These are phyloP conservation scores for Lotmaria passim DNA, from an alignment of 208 protist genomes.

Conservation along the genomic window DNA sequence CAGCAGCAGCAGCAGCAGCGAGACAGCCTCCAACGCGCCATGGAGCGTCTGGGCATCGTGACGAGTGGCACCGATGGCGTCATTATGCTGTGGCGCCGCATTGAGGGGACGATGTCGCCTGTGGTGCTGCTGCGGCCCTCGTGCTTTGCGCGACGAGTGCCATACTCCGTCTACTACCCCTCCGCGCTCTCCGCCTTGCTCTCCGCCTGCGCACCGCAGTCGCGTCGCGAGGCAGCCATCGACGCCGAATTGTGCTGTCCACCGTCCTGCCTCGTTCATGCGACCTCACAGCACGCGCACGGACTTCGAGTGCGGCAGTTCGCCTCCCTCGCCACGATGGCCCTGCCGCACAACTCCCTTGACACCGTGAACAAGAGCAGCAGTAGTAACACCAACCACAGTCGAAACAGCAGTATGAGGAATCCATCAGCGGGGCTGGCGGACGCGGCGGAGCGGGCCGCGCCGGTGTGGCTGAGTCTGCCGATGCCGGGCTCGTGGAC, in stretches of 20 bases:
- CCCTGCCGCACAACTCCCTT: background rate
- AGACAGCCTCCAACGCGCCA: conserved; percentile 32
- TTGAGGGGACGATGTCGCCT: conserved; percentile 35
- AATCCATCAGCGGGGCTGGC: background rate
- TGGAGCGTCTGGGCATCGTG: conserved; percentile 65
- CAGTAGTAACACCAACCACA: too few species aligned
- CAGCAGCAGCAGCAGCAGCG: background rate
- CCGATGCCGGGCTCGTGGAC: conserved; percentile 24
- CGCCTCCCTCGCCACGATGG: conserved; percentile 12
- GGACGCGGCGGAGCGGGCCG: conserved; percentile 22
- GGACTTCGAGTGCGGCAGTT: conserved; percentile 32
- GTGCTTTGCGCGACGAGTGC: conserved; percentile 27
- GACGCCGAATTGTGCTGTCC: conserved; percentile 33
- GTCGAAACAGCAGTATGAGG: background rate
- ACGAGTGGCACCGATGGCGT: conserved; percentile 55
- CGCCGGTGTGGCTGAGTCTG: conserved; percentile 40
- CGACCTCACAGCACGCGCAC: conserved; percentile 22
- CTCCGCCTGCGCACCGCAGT: conserved; percentile 12
- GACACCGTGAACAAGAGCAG: too few species aligned
- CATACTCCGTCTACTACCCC: conserved; percentile 41
- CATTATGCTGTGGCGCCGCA: conserved; percentile 64
- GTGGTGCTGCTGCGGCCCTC: conserved; percentile 29
- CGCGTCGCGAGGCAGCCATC: conserved; percentile 18
- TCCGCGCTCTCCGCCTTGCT: conserved; percentile 31
- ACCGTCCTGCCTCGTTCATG: conserved; percentile 34